Evolutionary conservation across 257 asterid species (phyloP), one percentile per base, ranked within the genome.

Genomic region (Vinca minor): DNA sequence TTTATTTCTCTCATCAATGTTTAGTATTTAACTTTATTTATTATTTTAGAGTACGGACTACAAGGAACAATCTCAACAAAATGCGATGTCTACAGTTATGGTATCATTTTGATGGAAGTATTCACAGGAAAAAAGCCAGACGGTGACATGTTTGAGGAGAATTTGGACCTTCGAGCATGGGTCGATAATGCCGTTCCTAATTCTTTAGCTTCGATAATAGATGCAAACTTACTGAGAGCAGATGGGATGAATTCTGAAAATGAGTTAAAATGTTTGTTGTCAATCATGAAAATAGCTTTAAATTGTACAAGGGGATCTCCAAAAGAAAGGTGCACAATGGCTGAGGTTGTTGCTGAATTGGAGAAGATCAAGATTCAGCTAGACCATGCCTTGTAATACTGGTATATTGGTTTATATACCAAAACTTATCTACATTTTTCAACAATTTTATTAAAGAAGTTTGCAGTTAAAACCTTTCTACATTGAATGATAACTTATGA

Each of bases 71-170:
- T 72, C 9, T 55, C 78, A 0, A 66, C 66, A 8, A 68, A 20
- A 2, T 72, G 71, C 15, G 78, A 69, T 13, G 62, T 78, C 13
- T 72, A 78, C 32, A 75, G 83, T 29, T 78, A 60, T 18, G 76
- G 78, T 1, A 74, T 67, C 0, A 55, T 79, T 67, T 3, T 75
- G 67, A 69, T 75, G 75, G 69, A 76, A 70, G 71, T 69, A 4
- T 79, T 76, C 14, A 67, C 66, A 3, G 54, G 65, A 48, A 64
- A 20, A 14, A 76, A 64, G 47, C 79, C 81, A 0, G 15, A 13
- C 5, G 44, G 56, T 64, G 67, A 46, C 15, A 57, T 50, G 49
- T 71, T 64, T 34, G 11, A n/a, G n/a, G 66, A n/a, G 0, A 50
- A 58, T 42, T 15, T 71, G 41, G 56, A 8, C 46, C 39, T 64